Evolutionary conservation across 2,329 filamentous ascomycete species (phyloP), one percentile per base, ranked within the genome.

Genomic region (Tympanopsis confertula): DNA sequence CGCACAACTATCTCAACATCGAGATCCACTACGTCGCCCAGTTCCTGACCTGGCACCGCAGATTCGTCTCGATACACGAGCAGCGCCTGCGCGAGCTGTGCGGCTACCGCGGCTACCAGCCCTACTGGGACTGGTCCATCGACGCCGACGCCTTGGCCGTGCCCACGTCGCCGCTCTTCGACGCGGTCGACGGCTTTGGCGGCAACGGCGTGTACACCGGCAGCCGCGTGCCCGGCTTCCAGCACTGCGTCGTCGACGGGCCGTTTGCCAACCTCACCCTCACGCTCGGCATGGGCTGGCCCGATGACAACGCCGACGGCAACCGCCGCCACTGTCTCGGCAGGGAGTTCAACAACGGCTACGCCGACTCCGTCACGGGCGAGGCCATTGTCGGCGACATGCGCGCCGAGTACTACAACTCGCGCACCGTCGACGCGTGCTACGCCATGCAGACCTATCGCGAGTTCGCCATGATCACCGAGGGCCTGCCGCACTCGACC

Each of bases 31-130:
- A 41, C 22, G 43, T 48, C n/a, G 46, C 45, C 15, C 37, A 47
- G 33, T 60, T 61, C 41, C 50, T 61, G 17, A 55, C 57, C 1
- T 60, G 51, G 48, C 57, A 61, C 42, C 52, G 57, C 5, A 51
- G 47, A 20, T 49, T 51, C 37, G 41, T 56, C 13, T 43, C 51
- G 18, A 39, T 51, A 5, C 55, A 58, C 38, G 56, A 59, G 39
- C 15, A 43, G 13, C 41, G 49, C 1, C 45, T 61, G 1, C 44
- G 48, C 17, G 46, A 38, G 2, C 47, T 54, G 36, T 60, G 57
- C 39, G 47, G 47, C 35, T 59, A 52, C 43, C 46, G 36, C 4
- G 55, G 54, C 14, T 40, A 43, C 7, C 56, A 58, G 38, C 56
- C 57, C 28, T 52, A 55, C 41, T 56, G 53, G 52, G 50, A 54